A percentile compares a stretch with the other conserved stretches of the same genome.
These are phyloP conservation scores for Penicillium flavigenum DNA, from an alignment of 495 filamentous ascomycete genomes.

Conservation along the genomic window DNA sequence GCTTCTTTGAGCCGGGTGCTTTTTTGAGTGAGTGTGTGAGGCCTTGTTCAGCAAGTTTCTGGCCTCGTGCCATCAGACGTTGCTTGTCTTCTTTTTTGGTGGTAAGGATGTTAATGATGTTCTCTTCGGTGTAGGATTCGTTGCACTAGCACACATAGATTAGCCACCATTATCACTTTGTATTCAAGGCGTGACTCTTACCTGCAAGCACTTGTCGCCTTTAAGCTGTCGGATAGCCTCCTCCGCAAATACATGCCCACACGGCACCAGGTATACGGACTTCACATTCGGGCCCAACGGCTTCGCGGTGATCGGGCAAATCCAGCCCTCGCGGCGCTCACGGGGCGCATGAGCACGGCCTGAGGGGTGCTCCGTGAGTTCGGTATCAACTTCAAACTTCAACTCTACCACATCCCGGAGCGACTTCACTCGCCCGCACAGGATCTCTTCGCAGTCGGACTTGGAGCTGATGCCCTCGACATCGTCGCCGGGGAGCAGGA, in stretches of 20 bases:
- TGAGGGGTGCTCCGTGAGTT: constrained; percentile 33
- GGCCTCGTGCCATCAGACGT: constrained; percentile 60
- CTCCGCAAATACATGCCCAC: constrained; percentile 91
- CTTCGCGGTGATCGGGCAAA: constrained; percentile 88
- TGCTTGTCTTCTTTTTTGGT: constrained; percentile 68
- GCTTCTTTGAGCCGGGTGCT: constrained; percentile 65
- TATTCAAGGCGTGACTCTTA: constrained; percentile 24
- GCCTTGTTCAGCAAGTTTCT: constrained; percentile 64
- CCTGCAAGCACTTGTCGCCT: constrained; percentile 60
- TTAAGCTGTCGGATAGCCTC: constrained; percentile 77
- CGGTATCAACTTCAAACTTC: constrained; percentile 64
- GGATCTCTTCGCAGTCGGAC: constrained; percentile 64
- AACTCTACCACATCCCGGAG: constrained; percentile 88
- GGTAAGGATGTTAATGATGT: constrained; percentile 81
- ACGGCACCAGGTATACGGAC: constrained; percentile 88
- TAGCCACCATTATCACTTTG: background rate
- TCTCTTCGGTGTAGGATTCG: constrained; percentile 67
- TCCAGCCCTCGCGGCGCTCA: constrained; percentile 59
- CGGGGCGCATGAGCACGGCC: constrained; percentile 30
- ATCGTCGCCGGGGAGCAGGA: constrained; percentile 66
- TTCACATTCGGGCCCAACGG: constrained; percentile 75
- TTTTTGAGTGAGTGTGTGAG: constrained; percentile 91
- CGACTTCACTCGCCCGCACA: constrained; percentile 70
- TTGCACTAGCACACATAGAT: constrained; percentile 54
- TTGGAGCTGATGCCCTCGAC: constrained; percentile 50